Evolutionary conservation across 768 basidiomycete genomes (phyloP).

Genomic region (Zangia roseola): DNA sequence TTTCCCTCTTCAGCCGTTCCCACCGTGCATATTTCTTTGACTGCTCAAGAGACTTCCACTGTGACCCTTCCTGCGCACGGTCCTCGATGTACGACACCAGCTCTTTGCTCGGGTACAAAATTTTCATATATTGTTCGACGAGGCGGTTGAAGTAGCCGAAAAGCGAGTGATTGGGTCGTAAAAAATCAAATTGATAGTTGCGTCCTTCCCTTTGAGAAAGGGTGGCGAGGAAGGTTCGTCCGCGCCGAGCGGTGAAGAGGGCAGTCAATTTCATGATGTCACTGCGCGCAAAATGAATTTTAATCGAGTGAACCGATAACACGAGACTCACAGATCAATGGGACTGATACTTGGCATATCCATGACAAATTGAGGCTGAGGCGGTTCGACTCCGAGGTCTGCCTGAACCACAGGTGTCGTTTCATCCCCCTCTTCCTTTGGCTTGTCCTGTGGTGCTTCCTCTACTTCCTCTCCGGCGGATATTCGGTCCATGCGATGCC

Average conservation of each 20-base stretch:
- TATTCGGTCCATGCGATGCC: slow-evolving; percentile 84
- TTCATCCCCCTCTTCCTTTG: slow-evolving; percentile 35
- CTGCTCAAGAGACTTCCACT: slow-evolving; percentile 77
- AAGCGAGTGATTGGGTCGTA: slow-evolving; percentile 92
- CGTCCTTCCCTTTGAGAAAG: slow-evolving; percentile 88
- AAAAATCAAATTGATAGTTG: slow-evolving; percentile 98
- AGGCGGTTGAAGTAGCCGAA: slow-evolving; percentile 97
- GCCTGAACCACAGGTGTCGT: slow-evolving; percentile 38
- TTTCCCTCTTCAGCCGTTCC: slow-evolving; percentile 81
- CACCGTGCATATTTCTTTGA: slow-evolving; percentile 82
- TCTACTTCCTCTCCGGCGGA: slow-evolving; percentile 72
- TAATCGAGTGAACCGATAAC: background rate
- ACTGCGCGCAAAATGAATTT: slow-evolving; percentile 38
- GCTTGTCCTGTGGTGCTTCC: slow-evolving; percentile 49
- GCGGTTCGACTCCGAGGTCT: slow-evolving; percentile 76
- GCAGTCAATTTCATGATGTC: slow-evolving; percentile 97
- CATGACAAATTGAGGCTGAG: slow-evolving; percentile 76
- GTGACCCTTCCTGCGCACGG: slow-evolving; percentile 59
- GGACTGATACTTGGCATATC: slow-evolving; percentile 85
- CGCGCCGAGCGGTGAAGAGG: slow-evolving; percentile 90
- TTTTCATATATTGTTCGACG: slow-evolving; percentile 93
- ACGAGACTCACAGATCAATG: slow-evolving; percentile 79
- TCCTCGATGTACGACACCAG: slow-evolving; percentile 70
- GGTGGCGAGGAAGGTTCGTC: slow-evolving; percentile 78
- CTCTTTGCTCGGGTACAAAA: slow-evolving; percentile 81